Conservation (phyloP, 768 basidiomycete species). For the Pholiota conissans region DNA sequence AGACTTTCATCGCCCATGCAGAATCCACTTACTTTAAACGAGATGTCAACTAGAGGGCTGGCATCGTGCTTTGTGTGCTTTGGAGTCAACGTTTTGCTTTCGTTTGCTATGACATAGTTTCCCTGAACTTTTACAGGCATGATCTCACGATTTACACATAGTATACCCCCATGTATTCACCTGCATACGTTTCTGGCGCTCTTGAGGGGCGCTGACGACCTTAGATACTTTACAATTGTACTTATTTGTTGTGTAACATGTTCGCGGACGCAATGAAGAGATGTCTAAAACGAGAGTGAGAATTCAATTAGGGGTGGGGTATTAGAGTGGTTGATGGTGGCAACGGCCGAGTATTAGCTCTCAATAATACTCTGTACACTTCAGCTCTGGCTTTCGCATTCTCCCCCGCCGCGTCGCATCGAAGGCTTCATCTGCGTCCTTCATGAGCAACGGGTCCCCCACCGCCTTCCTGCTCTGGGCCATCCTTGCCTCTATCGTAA, state of each 20-base stretch:
- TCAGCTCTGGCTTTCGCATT: conserved; percentile 29
- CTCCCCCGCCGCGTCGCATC: conserved; percentile 17
- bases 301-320: conserved; percentile 5
- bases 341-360: conserved; percentile 6
- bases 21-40: conserved; percentile 6
- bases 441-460: conserved; percentile 74
- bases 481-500: conserved; percentile 62
- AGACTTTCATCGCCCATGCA: conserved; percentile 36
- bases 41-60: neutral
- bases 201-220: conserved; percentile 5
- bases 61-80: neutral
- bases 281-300: neutral
- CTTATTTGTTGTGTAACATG: conserved; percentile 1
- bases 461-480: conserved; percentile 79
- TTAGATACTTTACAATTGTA: conserved; percentile 3
- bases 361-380: conserved; percentile 9
- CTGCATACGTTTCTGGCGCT: neutral
- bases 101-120: neutral
- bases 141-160: neutral
- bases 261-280: neutral
- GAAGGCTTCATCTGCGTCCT: conserved; percentile 12
- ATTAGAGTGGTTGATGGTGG: conserved; percentile 6
- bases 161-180: neutral
- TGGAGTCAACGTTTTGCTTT: neutral
- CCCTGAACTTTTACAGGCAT: neutral